phyloP scores from a whole-genome alignment of 495 filamentous ascomycete species.

The Neurospora sp. region DNA sequence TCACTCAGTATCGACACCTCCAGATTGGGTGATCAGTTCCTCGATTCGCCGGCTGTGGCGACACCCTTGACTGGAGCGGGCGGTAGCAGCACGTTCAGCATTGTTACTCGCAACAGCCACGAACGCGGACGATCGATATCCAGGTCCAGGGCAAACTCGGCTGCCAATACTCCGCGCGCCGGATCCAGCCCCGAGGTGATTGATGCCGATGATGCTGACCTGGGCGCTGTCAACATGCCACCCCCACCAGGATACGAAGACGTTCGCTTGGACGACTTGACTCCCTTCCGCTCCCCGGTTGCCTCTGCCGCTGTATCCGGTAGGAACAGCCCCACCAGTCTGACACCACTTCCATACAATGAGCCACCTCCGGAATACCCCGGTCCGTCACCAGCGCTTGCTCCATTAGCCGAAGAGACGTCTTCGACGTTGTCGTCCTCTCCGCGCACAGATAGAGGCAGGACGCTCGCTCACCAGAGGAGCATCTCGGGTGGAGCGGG shows the following conservation, averaged over 20 bases:
- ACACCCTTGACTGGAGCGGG: conserved; percentile 6
- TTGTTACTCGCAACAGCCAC: conserved; percentile 2
- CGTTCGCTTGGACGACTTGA: conserved; percentile 36
- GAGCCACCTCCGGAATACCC: conserved; percentile 44
- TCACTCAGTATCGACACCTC: conserved; percentile 40
- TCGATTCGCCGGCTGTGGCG: conserved; percentile 12
- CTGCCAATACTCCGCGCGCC: conserved; percentile 18
- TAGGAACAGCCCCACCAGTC: conserved; percentile 15
- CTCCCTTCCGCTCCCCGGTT: conserved; percentile 19
- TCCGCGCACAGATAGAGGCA: background rate
- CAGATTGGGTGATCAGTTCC: conserved; percentile 7
- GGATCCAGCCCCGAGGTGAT: conserved; percentile 33
- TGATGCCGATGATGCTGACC: conserved; percentile 34
- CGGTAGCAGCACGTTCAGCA: conserved; percentile 13
- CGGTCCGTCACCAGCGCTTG: conserved; percentile 14
- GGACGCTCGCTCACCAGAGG: background rate
- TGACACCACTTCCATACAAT: conserved; percentile 9
- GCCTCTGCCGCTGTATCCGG: conserved; percentile 18
- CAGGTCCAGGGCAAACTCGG: conserved; percentile 21
- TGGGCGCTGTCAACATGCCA: conserved; percentile 40
- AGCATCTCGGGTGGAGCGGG: background rate
- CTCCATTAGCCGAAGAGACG: background rate
- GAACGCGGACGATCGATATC: background rate
- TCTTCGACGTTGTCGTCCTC: background rate
- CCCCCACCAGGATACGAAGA: conserved; percentile 45